A percentile compares a stretch with the other conserved stretches of the same genome.
These are phyloP conservation scores for Plasmodium coatneyi DNA, from an alignment of 169 alveolate genomes.

Conservation along the genomic window DNA sequence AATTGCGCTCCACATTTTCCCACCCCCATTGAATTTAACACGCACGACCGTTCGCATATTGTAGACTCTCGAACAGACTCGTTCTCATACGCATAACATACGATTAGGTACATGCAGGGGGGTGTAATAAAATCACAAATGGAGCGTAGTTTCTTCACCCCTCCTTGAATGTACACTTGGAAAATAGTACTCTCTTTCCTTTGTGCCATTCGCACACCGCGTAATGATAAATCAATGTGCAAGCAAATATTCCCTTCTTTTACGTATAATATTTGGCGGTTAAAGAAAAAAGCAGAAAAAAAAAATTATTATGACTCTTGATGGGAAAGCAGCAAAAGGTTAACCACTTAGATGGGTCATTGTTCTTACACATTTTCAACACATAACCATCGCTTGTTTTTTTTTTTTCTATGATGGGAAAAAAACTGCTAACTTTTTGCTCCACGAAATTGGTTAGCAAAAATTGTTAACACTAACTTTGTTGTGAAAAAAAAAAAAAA, in stretches of 20 bases:
- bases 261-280: neutral
- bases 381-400: neutral
- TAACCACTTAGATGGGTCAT: neutral
- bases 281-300: neutral
- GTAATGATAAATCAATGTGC: neutral
- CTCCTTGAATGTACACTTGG: neutral
- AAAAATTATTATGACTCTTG: neutral
- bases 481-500: neutral
- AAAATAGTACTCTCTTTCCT: neutral
- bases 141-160: neutral
- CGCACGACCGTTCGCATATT: neutral
- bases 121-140: neutral
- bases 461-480: neutral
- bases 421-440: neutral
- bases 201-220: neutral
- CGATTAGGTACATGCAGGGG: neutral
- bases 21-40: neutral
- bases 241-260: neutral
- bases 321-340: neutral
- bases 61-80: neutral
- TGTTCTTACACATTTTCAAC: neutral
- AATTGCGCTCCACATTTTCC: neutral
- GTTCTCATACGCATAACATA: neutral
- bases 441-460: neutral
- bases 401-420: too few species aligned